Percentiles rank a stretch among this genome's conserved stretches.
Evolutionary conservation across 352 stramenopile genomes (phyloP).

Genomic region (Globisporangium uncinulatum): DNA sequence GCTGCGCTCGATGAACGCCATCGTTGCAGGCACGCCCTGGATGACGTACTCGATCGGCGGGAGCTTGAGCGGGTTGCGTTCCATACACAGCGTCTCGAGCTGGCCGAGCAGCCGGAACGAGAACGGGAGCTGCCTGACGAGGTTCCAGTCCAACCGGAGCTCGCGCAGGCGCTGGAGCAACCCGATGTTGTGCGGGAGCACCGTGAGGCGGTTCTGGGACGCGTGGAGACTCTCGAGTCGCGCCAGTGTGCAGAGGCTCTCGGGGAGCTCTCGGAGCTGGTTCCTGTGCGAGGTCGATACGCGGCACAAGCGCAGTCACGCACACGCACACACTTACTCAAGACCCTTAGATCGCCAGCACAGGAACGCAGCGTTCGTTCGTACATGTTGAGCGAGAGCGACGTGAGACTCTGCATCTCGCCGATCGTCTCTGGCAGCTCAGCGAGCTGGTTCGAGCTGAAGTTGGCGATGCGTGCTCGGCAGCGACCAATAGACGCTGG

Average conservation of each 20-base stretch:
- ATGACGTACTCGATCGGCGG: conserved; percentile 45
- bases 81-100: conserved; percentile 39
- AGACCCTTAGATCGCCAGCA: not conserved
- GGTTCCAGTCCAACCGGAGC: conserved; percentile 63
- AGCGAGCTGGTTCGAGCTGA: conserved; percentile 36
- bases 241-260: conserved; percentile 25
- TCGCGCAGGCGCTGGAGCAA: conserved; percentile 36
- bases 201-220: conserved; percentile 37
- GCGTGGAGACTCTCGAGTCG: conserved; percentile 34
- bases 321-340: not conserved
- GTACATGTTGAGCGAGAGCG: conserved; percentile 43
- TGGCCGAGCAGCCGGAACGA: conserved; percentile 39
- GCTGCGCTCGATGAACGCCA: conserved; percentile 50
- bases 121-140: conserved; percentile 53
- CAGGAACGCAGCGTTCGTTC: conserved; percentile 13
- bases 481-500: conserved; percentile 38
- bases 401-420: conserved; percentile 32
- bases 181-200: conserved; percentile 43
- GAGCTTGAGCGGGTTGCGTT: conserved; percentile 51
- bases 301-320: not conserved
- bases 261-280: conserved; percentile 33
- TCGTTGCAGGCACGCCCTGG: conserved; percentile 34
- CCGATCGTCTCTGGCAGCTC: conserved; percentile 32
- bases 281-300: conserved; percentile 19
- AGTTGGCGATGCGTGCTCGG: conserved; percentile 26